Percentiles rank a stretch among this genome's conserved stretches.
phyloP scores from a whole-genome alignment of 1,284 basidiomycete species.

The Earliella scabrosa region DNA sequence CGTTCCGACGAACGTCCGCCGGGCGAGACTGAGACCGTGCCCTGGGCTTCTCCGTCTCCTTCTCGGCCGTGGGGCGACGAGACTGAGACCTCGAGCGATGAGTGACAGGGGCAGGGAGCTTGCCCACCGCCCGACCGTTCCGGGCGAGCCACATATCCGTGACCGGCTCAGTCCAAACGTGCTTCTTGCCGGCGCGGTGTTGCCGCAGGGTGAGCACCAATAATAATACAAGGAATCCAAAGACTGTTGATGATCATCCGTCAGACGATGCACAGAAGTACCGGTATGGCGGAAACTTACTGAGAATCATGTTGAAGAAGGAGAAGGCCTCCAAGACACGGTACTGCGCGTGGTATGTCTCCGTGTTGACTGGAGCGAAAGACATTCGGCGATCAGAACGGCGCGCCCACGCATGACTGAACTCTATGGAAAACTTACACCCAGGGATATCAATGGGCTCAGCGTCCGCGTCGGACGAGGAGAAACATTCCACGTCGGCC shows the following conservation, averaged over 20 bases:
- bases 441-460: conserved; percentile 57
- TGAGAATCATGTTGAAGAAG: conserved; percentile 71
- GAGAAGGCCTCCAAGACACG: conserved; percentile 78
- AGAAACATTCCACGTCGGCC: conserved; percentile 81
- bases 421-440: conserved; percentile 54
- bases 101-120: conserved; percentile 41
- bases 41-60: conserved; percentile 20
- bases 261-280: conserved; percentile 26
- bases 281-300: conserved; percentile 44
- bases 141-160: conserved; percentile 69
- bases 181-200: conserved; percentile 64
- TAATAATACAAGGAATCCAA: conserved; percentile 62
- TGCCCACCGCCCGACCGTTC: conserved; percentile 31
- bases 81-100: conserved; percentile 35
- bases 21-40: conserved; percentile 18
- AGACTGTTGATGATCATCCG: conserved; percentile 46
- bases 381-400: not conserved
- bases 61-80: conserved; percentile 20
- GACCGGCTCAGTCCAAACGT: conserved; percentile 77
- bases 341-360: conserved; percentile 81
- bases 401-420: not conserved
- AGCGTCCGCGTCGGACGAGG: conserved; percentile 51
- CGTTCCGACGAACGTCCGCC: conserved; percentile 25
- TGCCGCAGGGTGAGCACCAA: conserved; percentile 68
- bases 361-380: conserved; percentile 57